phyloP scores from a whole-genome alignment of 106 monocot species.

The Apostasia ramifera region DNA sequence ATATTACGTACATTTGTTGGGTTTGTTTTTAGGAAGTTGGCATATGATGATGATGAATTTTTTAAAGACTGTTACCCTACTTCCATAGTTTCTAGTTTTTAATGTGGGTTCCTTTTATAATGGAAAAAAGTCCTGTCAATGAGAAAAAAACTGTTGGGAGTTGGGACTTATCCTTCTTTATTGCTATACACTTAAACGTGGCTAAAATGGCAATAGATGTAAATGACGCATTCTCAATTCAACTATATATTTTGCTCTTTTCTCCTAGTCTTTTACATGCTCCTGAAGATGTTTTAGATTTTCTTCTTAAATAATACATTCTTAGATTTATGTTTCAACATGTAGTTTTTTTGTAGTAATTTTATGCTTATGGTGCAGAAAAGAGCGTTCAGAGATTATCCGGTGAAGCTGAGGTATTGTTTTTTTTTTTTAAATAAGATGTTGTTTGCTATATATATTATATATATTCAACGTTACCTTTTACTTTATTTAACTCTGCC shows the following conservation, averaged over 20 bases:
- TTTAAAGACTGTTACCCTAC: not conserved
- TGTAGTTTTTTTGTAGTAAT: conserved; percentile 5
- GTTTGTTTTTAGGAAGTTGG: too few relatives aligned
- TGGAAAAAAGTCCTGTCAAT: not conserved
- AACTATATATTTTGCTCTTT: not conserved
- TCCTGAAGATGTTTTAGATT: not conserved
- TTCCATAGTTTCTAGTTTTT: not conserved
- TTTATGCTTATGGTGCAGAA: conserved; percentile 34
- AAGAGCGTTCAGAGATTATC: conserved; percentile 23
- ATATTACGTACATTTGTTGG: too few relatives aligned
- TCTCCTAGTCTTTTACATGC: not conserved
- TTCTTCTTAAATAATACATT: conserved; percentile 1
- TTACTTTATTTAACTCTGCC: not conserved
- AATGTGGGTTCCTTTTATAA: not conserved
- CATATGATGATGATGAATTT: too few relatives aligned
- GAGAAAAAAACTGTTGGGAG: not conserved
- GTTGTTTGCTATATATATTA: too few relatives aligned
- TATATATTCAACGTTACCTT: too few relatives aligned
- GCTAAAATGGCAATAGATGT: not conserved
- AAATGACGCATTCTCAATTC: not conserved
- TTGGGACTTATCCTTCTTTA: not conserved
- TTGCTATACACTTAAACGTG: not conserved
- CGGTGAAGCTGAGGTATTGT: conserved; percentile 32
- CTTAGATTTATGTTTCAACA: not conserved
- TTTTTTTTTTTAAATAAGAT: too few relatives aligned